A percentile compares a stretch with the other conserved stretches of the same genome.
phyloP scores from a whole-genome alignment of 2,329 filamentous ascomycete genomes.

The Ophiostoma pallidulum region DNA sequence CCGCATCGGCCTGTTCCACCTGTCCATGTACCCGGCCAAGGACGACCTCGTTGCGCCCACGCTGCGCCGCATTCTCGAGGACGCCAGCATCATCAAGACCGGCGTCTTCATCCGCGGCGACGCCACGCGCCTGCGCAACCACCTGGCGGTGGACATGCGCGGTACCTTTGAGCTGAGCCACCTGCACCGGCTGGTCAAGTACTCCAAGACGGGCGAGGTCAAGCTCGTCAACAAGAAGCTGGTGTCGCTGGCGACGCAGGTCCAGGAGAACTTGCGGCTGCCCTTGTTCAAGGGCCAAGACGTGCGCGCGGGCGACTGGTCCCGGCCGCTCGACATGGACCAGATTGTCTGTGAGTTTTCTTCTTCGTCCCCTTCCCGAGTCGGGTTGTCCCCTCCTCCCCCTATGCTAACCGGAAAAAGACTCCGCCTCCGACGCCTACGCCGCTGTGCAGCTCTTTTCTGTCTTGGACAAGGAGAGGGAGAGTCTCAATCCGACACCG shows the following conservation, averaged over 20 bases:
- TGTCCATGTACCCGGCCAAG: conserved; percentile 51
- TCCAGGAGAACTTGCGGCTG: conserved; percentile 59
- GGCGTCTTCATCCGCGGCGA: conserved; percentile 71
- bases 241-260: conserved; percentile 59
- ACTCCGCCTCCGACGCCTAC: conserved; percentile 77
- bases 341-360: conserved; percentile 60
- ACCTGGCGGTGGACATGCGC: conserved; percentile 51
- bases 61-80: conserved; percentile 63
- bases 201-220: conserved; percentile 41
- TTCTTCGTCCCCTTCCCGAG: conserved; percentile 10
- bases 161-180: conserved; percentile 77
- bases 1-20: conserved; percentile 71
- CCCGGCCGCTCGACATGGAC: conserved; percentile 44
- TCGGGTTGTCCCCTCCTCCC: conserved; percentile 1
- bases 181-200: conserved; percentile 67
- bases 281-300: conserved; percentile 64
- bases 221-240: conserved; percentile 54
- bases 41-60: conserved; percentile 57
- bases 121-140: conserved; percentile 57
- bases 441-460: conserved; percentile 66
- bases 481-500: conserved; percentile 57
- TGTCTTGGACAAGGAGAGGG: conserved; percentile 58
- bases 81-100: conserved; percentile 57
- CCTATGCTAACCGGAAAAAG: conserved; percentile 31
- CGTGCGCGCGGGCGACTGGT: conserved; percentile 71